Conservation (phyloP, 176 grass and related monocot species). For the Otatea glauca region DNA sequence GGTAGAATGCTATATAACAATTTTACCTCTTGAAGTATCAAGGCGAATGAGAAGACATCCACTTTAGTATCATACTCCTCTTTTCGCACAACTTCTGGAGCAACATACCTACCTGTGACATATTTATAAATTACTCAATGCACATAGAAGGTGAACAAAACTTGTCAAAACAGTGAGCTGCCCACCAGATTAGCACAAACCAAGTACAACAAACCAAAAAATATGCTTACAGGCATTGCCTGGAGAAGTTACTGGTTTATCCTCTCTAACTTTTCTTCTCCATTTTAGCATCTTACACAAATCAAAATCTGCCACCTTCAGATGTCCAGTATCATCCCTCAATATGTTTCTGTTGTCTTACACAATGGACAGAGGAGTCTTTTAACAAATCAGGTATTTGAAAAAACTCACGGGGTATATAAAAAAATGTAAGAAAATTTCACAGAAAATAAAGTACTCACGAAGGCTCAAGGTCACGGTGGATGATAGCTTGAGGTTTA, state of each 20-base stretch:
- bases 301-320: constrained; percentile 98
- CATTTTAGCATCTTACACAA: constrained; percentile 87
- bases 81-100: constrained; percentile 86
- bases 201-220: constrained; percentile 4
- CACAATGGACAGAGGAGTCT: constrained; percentile 39
- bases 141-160: neutral
- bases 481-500: constrained; percentile 91
- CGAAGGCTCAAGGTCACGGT: constrained; percentile 97
- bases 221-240: constrained; percentile 70
- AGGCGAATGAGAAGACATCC: constrained; percentile 94
- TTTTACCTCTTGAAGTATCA: constrained; percentile 92
- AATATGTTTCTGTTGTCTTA: constrained; percentile 91
- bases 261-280: constrained; percentile 83
- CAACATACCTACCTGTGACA: constrained; percentile 84
- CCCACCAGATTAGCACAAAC: neutral
- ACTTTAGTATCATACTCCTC: constrained; percentile 94
- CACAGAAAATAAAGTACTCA: constrained; percentile 61
- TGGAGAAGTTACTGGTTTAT: constrained; percentile 63
- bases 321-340: constrained; percentile 90
- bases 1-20: constrained; percentile 21
- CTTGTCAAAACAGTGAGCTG: neutral
- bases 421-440: neutral
- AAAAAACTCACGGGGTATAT: constrained; percentile 20
- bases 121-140: constrained; percentile 32
- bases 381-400: constrained; percentile 48